Conservation (phyloP, 2,329 filamentous ascomycete species). For the Mariannaea sp. region DNA sequence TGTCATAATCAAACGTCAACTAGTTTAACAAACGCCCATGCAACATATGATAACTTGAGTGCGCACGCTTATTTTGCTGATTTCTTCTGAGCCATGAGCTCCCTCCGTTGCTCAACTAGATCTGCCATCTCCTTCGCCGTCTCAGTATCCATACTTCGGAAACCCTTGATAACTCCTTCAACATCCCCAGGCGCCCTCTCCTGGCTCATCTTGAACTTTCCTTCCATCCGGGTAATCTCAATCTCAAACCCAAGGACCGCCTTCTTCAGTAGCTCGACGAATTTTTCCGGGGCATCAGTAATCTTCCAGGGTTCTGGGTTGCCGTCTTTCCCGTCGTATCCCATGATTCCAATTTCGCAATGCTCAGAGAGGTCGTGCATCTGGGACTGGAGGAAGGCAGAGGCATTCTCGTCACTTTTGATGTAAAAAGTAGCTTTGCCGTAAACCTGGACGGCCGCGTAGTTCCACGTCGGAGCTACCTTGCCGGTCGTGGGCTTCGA, state of each 20-base stretch:
- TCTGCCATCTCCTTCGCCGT: conserved; percentile 39
- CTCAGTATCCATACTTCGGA: conserved; percentile 46
- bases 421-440: conserved; percentile 59
- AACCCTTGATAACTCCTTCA: conserved; percentile 62
- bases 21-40: too few species aligned
- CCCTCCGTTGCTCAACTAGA: conserved; percentile 38
- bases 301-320: conserved; percentile 56
- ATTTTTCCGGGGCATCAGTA: conserved; percentile 58
- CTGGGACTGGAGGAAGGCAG: conserved; percentile 53
- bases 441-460: conserved; percentile 67
- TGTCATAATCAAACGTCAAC: too few species aligned
- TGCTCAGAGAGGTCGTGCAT: conserved; percentile 57
- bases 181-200: conserved; percentile 58
- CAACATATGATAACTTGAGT: background rate
- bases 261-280: conserved; percentile 61
- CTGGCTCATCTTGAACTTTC: conserved; percentile 72
- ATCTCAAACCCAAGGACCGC: conserved; percentile 66
- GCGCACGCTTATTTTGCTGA: too few species aligned
- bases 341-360: conserved; percentile 62
- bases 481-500: conserved; percentile 69
- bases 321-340: conserved; percentile 47
- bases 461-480: conserved; percentile 74
- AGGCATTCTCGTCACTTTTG: conserved; percentile 54
- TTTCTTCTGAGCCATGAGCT: conserved; percentile 27
- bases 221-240: conserved; percentile 56